phyloP scores from a whole-genome alignment of 73 alveolate species.

The Urostyla sp. region DNA sequence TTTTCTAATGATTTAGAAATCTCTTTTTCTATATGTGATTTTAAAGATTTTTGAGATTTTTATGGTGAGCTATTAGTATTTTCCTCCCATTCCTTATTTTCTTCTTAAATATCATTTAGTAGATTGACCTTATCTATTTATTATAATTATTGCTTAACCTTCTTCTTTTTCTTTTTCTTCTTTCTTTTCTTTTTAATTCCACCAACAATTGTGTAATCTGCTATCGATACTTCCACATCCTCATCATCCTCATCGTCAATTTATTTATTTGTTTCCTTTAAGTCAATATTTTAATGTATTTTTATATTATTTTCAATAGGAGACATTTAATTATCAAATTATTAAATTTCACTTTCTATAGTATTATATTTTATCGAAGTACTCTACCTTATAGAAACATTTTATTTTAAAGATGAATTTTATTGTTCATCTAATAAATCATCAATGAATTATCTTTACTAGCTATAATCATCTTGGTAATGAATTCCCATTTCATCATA shows the following conservation, averaged over 20 bases:
- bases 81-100: no score
- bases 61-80: no score
- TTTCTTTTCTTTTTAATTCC: constrained; percentile 41
- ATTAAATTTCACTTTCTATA: neutral
- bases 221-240: constrained; percentile 32
- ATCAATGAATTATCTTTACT: neutral
- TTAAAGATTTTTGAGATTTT: no score
- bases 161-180: constrained; percentile 57
- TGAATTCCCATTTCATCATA: neutral
- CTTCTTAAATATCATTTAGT: no score
- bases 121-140: no score
- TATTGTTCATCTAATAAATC: neutral
- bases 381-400: neutral
- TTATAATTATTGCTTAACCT: no score
- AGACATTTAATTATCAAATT: neutral
- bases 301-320: neutral
- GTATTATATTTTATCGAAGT: neutral
- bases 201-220: constrained; percentile 52
- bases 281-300: neutral
- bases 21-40: no score
- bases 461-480: no score
- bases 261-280: neutral
- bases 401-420: no score
- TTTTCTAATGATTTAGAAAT: no score
- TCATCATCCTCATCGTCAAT: neutral